Base-by-base conservation (phyloP, 352 stramenopile species). In the Phytophthora nicotianae region DNA sequence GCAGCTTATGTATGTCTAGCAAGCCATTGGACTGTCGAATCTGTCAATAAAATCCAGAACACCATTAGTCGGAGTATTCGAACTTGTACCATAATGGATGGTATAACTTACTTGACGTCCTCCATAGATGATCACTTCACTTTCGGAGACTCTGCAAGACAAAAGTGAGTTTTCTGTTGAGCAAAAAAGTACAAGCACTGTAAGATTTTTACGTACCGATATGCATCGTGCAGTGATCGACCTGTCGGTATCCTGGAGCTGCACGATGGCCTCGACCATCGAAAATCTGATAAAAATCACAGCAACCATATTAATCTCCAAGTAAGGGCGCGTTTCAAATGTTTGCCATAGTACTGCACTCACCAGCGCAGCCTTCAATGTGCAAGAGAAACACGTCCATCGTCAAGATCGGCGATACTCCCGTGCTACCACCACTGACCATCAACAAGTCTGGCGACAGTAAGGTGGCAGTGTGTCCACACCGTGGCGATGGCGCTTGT, bases 21-120 rank as follows among this genome's bases (percentile, higher is more conserved):
- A 93, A 50, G 11, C 73, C 75, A 52, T 91, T 90, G 8, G 78
- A 91, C 24, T 90, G 63, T 0, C 81, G 58, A 14, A 93, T 86
- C 84, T 93, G 37, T 26, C 8, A 65, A 29, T 24, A 40, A 38
- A 14, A 42, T 0, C 24, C 24, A 29, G 24, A 29, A 29, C 4
- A 50, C 41, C 38, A 21, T 55, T 35, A 58, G 27, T 49, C 14
- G 37, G 11, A n/a, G n/a, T n/a, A 41, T 19, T 54, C 9, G 6
- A 7, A 42, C 13, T 16, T 24, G 5, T 43, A 61, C 2, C 4
- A 33, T 9, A 8, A 46, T 8, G 20, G 16, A 19, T 48, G 32
- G 11, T 23, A 27, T 19, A 27, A 46, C 56, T 50, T 61, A 90
- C 84, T 72, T 90, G 81, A 16, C 80, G 81, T 0, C 84, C 84